Base-by-base conservation (phyloP, 495 filamentous ascomycete species). In the Evernia prunastri region DNA sequence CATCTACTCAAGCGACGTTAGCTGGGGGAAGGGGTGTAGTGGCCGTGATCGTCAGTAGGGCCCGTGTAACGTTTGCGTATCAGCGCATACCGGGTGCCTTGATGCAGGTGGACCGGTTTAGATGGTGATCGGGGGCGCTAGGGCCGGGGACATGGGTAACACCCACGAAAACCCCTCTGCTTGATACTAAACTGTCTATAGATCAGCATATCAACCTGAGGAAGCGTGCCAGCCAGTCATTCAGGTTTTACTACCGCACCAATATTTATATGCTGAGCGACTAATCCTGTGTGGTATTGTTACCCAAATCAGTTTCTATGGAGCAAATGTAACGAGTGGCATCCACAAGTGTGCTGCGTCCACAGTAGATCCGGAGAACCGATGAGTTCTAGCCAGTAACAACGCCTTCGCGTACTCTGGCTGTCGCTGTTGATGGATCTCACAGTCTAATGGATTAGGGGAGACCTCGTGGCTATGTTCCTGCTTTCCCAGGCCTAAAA, bases 151-250 rank as follows among this genome's bases (percentile, higher is more conserved):
- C 33, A 39, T 9, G 56, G 33, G 11, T 58, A 40, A 29, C 13
- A 58, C 56, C 37, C 58, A 20, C 8, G 18, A 8, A 59, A 42
- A 59, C n/a, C 15, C 9, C 23, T 23, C 58, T 59, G 23, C 58
- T 31, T 59, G 29, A 33, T 13, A 43, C 40, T 29, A 42, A 20
- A 33, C 6, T 31, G 58, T 43, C 42, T 12, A n/a, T n/a, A 49
- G 45, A 49, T 49, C 45, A 49, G 45, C 23, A 29, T 37, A 42
- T 59, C 36, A 59, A n/a, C 23, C 39, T 45, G 58, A 43, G 47
- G 47, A 51, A 51, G 47, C 20, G 58, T 59, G 58, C 57, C 39
- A 59, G 25, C 57, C 57, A 59, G 57, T 59, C 36, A 29, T 42
- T 42, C 40, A 42, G 40, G 4, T 59, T 17, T 40, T 42, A 59